A percentile compares a stretch with the other conserved stretches of the same genome.
Conservation (phyloP, 1,284 basidiomycete genomes). For the Microbotryum intermedium region DNA sequence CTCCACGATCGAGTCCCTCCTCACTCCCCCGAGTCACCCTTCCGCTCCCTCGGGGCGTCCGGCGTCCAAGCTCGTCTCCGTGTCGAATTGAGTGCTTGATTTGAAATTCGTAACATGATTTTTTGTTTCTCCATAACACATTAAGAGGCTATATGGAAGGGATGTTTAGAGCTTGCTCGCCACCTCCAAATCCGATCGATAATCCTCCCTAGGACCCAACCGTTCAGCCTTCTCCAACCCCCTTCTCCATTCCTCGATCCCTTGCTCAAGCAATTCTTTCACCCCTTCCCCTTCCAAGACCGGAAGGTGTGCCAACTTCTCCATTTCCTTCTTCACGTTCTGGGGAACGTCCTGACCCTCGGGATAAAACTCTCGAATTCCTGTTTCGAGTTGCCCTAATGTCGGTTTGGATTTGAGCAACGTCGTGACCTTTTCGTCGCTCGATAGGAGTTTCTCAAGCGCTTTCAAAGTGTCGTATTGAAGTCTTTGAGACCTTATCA, state of each 20-base stretch:
- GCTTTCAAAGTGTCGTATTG: constrained; percentile 14
- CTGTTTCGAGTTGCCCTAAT: background rate
- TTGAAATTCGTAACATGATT: too few relatives aligned
- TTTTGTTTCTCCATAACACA: too few relatives aligned
- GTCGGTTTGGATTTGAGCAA: constrained; percentile 18
- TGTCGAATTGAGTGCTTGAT: too few relatives aligned
- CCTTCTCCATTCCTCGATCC: constrained; percentile 5
- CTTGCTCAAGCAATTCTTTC: constrained; percentile 7
- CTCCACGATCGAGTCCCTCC: too few relatives aligned
- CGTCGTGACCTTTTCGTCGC: background rate
- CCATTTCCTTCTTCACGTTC: background rate
- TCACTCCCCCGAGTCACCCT: too few relatives aligned
- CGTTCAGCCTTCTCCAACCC: constrained; percentile 3
- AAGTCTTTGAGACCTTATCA: constrained; percentile 31
- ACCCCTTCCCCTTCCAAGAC: background rate
- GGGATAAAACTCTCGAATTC: background rate
- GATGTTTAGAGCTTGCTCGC: background rate
- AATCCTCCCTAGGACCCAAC: constrained; percentile 3
- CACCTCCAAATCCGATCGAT: constrained; percentile 1
- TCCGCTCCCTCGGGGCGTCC: too few relatives aligned
- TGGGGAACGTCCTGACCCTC: background rate
- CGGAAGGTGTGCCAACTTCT: background rate
- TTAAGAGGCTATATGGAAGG: too few relatives aligned
- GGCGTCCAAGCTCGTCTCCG: too few relatives aligned
- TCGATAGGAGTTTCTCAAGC: background rate